Conservation (phyloP, 2,329 filamentous ascomycete species). For the Boeremia lycopersici region DNA sequence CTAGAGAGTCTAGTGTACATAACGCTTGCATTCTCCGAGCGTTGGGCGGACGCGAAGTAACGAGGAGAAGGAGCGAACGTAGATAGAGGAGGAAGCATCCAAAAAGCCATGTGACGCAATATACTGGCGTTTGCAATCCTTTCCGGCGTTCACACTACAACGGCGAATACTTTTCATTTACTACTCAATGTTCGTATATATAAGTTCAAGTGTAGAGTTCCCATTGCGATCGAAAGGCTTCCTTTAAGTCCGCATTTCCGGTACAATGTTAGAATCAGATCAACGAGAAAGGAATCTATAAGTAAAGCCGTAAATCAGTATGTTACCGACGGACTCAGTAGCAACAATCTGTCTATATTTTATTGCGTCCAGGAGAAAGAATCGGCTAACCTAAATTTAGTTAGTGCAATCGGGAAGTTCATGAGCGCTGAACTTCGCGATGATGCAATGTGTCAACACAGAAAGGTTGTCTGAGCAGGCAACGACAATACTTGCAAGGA, state of each 20-base stretch:
- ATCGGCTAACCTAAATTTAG: background rate
- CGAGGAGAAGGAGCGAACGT: conserved; percentile 12
- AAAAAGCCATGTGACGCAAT: conserved; percentile 10
- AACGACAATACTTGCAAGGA: conserved; percentile 7
- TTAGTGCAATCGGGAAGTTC: background rate
- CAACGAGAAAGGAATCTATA: too few species aligned
- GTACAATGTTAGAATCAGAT: too few species aligned
- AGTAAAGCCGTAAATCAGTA: too few species aligned
- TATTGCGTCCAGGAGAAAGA: too few species aligned
- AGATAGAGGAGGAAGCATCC: conserved; percentile 15
- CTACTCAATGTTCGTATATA: conserved; percentile 11
- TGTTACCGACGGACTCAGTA: too few species aligned
- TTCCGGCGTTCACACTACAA: conserved; percentile 15
- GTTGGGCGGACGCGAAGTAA: background rate
- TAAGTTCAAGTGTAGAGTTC: too few species aligned
- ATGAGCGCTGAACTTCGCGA: conserved; percentile 14
- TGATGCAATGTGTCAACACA: conserved; percentile 44
- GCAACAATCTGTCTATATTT: too few species aligned
- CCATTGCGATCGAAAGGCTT: too few species aligned
- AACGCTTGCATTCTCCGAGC: background rate
- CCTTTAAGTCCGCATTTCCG: too few species aligned
- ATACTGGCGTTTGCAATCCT: conserved; percentile 19
- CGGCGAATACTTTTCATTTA: conserved; percentile 15
- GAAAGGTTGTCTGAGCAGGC: conserved; percentile 26
- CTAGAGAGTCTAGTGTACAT: background rate